Percentiles rank a stretch among this genome's conserved stretches.
Conservation (phyloP, 1,284 basidiomycete genomes). For the Tetrapyrgos nigripes region DNA sequence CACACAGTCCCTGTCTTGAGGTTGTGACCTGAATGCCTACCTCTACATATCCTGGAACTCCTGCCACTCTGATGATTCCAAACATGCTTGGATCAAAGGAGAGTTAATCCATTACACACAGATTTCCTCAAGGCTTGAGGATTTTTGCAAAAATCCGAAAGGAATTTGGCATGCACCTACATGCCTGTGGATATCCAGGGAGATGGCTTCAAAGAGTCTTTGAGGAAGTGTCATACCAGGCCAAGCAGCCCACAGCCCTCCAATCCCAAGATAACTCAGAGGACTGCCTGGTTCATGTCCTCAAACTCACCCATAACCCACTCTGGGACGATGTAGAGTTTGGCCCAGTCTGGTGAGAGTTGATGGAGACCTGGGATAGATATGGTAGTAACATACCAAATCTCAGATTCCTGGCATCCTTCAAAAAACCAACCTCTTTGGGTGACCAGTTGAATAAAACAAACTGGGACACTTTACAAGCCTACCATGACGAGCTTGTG, state of each 20-base stretch:
- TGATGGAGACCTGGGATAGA: too few relatives aligned
- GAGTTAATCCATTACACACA: constrained; percentile 3
- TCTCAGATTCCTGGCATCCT: constrained; percentile 16
- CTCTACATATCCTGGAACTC: too few relatives aligned
- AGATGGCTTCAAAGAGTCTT: constrained; percentile 18
- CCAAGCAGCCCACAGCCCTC: too few relatives aligned
- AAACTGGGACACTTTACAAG: too few relatives aligned
- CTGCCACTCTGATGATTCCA: neutral
- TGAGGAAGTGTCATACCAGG: too few relatives aligned
- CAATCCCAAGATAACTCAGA: neutral
- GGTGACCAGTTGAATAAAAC: too few relatives aligned
- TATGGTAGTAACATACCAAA: too few relatives aligned
- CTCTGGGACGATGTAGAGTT: too few relatives aligned
- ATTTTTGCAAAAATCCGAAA: too few relatives aligned
- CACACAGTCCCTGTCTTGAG: neutral
- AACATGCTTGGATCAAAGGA: constrained; percentile 20
- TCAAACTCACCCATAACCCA: too few relatives aligned
- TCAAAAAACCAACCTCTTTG: constrained; percentile 17
- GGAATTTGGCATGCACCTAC: constrained; percentile 8
- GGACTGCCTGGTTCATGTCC: constrained; percentile 11
- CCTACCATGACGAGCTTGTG: too few relatives aligned
- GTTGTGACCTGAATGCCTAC: neutral
- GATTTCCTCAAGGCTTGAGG: constrained; percentile 13
- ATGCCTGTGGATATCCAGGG: constrained; percentile 18
- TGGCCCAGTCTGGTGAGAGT: too few relatives aligned